Base-by-base conservation (phyloP, 2,329 filamentous ascomycete species). In the Sporothrix euskadiensis region DNA sequence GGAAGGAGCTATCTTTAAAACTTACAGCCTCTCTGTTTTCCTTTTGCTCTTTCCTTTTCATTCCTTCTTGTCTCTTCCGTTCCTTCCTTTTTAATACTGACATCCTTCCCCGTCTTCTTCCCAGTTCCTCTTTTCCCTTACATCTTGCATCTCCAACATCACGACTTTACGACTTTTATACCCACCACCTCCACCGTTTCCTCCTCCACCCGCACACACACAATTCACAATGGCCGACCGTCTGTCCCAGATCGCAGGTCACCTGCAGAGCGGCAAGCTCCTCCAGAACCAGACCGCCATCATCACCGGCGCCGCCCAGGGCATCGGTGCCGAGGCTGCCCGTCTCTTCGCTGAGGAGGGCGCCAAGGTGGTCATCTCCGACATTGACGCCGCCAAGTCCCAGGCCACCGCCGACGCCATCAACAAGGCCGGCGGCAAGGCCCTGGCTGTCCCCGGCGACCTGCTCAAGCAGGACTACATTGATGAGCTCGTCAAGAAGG, bases 291-390 rank as follows among this genome's bases (percentile, higher is more conserved):
- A 97, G 81, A 89, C 92, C 19, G 94, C 94, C 79, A 97, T 97
- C 81, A 91, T 97, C 80, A 97, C 94, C 2, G 93, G 94, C 61
- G 90, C 90, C 22, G 93, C 92, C 9, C 93, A 97, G 81, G 94
- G 94, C 74, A 97, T 97, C 80, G 94, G 94, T 32, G 94, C 93
- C 39, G 94, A 97, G 83, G 87, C 91, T 44, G 94, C 94, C 8
- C 87, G 90, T 10, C 83, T 97, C 3, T 97, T 97, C 79, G 93
- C 93, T 14, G 95, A 94, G 74, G 93, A 97, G 82, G 94, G 94
- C 32, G 93, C 94, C 19, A 94, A 91, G 80, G 93, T 97, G 0
- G 85, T 97, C 12, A 85, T 97, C 63, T 91, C 92, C 32, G 94
- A 97, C 82, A 93, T 97, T 75, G 94, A 97, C 82, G 88, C 82